phyloP scores from a whole-genome alignment of 169 alveolate genomes.

The Plasmodium ovale region DNA sequence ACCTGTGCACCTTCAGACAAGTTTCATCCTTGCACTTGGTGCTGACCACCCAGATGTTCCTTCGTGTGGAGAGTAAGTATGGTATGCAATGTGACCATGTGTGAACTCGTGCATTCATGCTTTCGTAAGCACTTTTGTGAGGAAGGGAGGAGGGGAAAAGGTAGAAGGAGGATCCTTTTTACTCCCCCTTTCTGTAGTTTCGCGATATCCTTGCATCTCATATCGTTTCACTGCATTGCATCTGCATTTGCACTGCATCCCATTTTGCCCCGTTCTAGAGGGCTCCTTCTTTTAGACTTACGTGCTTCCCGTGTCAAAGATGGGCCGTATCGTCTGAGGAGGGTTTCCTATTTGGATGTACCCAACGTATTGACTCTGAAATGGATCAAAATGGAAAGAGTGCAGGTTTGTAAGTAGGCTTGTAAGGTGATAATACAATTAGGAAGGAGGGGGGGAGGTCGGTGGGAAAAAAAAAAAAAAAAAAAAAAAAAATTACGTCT shows the following conservation, averaged over 20 bases:
- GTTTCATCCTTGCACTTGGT: slow-evolving; percentile 81
- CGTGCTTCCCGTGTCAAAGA: slow-evolving; percentile 92
- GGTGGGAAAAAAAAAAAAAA: background rate
- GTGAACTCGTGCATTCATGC: too few relatives aligned
- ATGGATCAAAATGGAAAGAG: background rate
- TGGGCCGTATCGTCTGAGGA: slow-evolving; percentile 85
- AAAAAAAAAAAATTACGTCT: slow-evolving; percentile 34
- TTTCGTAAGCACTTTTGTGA: too few relatives aligned
- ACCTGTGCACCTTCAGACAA: slow-evolving; percentile 79
- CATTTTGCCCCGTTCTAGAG: slow-evolving; percentile 26
- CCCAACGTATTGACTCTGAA: slow-evolving; percentile 82
- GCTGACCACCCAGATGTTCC: slow-evolving; percentile 84
- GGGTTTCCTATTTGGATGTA: slow-evolving; percentile 86
- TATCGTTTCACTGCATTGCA: slow-evolving; percentile 72
- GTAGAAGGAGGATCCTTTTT: too few relatives aligned
- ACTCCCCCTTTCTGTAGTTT: too few relatives aligned
- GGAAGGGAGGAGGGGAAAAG: too few relatives aligned
- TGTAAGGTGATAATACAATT: too few relatives aligned
- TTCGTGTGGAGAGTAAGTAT: too few relatives aligned
- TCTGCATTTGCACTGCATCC: slow-evolving; percentile 79
- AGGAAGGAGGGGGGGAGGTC: too few relatives aligned
- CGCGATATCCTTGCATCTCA: slow-evolving; percentile 76
- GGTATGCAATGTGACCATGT: too few relatives aligned
- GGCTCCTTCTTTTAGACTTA: slow-evolving; percentile 19
- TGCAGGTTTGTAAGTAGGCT: too few relatives aligned